Evolutionary conservation across 202 grass and related monocot species (phyloP).

Genomic region (Zoysia matrella): DNA sequence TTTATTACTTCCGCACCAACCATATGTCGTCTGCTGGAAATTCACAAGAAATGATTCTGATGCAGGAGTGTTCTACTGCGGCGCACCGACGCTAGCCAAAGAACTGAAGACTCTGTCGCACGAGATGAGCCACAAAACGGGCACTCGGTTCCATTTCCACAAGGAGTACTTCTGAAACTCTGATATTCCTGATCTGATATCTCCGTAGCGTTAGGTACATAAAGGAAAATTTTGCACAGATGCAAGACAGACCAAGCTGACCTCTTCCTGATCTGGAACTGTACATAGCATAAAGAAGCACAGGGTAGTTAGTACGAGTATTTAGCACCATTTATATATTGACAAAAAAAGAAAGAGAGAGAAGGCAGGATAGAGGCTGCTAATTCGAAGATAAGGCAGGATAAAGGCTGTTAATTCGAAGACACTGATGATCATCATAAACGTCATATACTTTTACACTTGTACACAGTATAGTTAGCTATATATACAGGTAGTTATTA

Average conservation of each 20-base stretch:
- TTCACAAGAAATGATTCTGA: conserved; percentile 22
- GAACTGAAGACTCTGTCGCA: conserved; percentile 81
- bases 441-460: conserved; percentile 52
- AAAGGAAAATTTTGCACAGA: conserved; percentile 60
- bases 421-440: conserved; percentile 9
- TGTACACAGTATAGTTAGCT: conserved; percentile 57
- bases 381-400: conserved; percentile 20
- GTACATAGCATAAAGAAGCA: conserved; percentile 92
- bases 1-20: neutral
- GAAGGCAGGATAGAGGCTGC: conserved; percentile 40
- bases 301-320: conserved; percentile 54
- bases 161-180: conserved; percentile 85
- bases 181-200: conserved; percentile 32
- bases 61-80: conserved; percentile 96
- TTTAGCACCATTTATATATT: conserved; percentile 51
- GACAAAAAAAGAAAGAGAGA: conserved; percentile 15
- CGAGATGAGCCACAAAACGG: conserved; percentile 92
- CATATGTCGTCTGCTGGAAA: neutral
- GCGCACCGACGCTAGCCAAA: conserved; percentile 81
- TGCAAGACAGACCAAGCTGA: conserved; percentile 54
- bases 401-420: conserved; percentile 37
- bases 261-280: conserved; percentile 70
- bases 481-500: conserved; percentile 10
- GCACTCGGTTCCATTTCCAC: conserved; percentile 96
- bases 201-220: conserved; percentile 45